Conservation (phyloP, 2,329 filamentous ascomycete species). For the Falciphora oryzae region DNA sequence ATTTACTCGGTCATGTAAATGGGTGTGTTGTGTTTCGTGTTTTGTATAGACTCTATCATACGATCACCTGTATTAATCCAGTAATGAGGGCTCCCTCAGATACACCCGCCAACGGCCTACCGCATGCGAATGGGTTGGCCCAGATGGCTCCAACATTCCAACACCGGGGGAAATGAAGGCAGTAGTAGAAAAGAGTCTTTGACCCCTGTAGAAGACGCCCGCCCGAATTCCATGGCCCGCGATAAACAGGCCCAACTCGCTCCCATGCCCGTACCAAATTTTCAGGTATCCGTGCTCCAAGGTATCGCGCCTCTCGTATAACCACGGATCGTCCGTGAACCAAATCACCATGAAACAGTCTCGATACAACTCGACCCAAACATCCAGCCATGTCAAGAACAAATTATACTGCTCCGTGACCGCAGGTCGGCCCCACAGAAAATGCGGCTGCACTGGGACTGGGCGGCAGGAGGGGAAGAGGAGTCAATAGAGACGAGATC, state of each 20-base stretch:
- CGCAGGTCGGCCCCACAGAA: not conserved
- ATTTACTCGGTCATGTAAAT: too few relatives aligned
- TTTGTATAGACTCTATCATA: constrained; percentile 4
- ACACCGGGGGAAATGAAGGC: not conserved
- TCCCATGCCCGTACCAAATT: not conserved
- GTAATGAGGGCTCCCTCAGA: not conserved
- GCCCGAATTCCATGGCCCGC: not conserved
- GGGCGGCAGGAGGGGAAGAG: not conserved
- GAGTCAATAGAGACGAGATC: not conserved
- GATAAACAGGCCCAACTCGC: not conserved
- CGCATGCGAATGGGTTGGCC: not conserved
- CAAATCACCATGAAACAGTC: constrained; percentile 1
- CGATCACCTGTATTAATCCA: constrained; percentile 7
- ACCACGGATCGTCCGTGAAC: not conserved
- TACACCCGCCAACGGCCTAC: not conserved
- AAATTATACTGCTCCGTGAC: not conserved
- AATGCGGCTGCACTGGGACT: not conserved
- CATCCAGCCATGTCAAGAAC: not conserved
- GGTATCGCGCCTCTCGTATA: not conserved
- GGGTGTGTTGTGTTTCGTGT: not conserved
- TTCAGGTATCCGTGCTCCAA: not conserved
- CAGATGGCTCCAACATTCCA: not conserved
- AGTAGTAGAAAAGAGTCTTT: not conserved
- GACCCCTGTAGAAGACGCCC: not conserved
- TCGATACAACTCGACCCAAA: not conserved